Conservation (phyloP, 768 basidiomycete species). For the Naganishia kalamii region DNA sequence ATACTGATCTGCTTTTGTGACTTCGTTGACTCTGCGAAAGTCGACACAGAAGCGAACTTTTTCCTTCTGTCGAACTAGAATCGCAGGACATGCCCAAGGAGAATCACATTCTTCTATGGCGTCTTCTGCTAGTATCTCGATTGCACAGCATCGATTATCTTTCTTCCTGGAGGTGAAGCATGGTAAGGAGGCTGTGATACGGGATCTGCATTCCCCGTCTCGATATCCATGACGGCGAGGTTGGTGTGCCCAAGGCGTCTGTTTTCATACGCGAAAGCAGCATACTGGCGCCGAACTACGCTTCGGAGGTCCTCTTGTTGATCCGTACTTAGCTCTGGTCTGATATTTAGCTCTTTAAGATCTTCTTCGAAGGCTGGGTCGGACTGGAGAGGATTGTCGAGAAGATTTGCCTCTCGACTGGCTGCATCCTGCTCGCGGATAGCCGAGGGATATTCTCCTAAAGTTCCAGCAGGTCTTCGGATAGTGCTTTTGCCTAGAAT, state of each 20-base stretch:
- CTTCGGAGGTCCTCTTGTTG: too few relatives aligned
- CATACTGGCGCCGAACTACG: neutral
- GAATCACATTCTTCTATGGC: constrained; percentile 22
- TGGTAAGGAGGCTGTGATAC: constrained; percentile 13
- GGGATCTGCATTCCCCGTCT: too few relatives aligned
- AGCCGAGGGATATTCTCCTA: neutral
- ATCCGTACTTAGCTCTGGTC: too few relatives aligned
- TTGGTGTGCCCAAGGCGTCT: neutral
- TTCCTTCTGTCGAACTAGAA: constrained; percentile 19
- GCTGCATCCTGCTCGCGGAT: neutral
- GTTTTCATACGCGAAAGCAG: neutral
- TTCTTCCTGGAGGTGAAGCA: constrained; percentile 3
- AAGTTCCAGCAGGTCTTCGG: neutral
- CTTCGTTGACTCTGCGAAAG: constrained; percentile 20
- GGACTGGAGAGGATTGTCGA: too few relatives aligned
- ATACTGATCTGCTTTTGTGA: constrained; percentile 20
- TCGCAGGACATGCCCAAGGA: constrained; percentile 21
- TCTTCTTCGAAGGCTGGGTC: too few relatives aligned
- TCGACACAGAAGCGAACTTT: constrained; percentile 22
- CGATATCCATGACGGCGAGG: too few relatives aligned
- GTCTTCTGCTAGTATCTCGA: constrained; percentile 15
- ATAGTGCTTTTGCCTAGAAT: neutral
- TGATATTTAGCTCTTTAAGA: too few relatives aligned
- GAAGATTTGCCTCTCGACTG: too few relatives aligned
- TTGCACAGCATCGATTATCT: constrained; percentile 8